Percentiles rank a stretch among this genome's conserved stretches.
Conservation (phyloP, 2,329 filamentous ascomycete genomes). For the Aureobasidium uvarum region DNA sequence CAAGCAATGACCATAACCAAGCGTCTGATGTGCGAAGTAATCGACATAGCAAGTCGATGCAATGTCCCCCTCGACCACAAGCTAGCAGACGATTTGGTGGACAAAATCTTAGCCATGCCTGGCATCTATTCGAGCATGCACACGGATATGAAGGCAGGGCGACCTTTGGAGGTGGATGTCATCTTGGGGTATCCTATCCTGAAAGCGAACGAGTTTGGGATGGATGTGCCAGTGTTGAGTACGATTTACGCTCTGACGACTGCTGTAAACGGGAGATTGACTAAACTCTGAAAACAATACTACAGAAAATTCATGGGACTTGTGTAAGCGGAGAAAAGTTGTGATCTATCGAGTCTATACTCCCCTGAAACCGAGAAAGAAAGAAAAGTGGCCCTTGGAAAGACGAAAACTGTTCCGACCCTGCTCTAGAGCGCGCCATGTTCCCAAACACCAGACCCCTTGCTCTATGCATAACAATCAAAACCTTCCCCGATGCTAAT, state of each 20-base stretch:
- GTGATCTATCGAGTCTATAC: conserved; percentile 11
- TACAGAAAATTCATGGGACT: not conserved
- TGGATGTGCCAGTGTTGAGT: conserved; percentile 44
- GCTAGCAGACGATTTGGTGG: conserved; percentile 43
- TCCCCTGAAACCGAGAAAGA: not conserved
- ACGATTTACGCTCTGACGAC: conserved; percentile 40
- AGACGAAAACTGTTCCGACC: not conserved
- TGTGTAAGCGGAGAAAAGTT: not conserved
- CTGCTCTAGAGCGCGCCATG: conserved; percentile 4
- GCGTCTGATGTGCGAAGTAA: conserved; percentile 46
- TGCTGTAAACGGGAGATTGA: conserved; percentile 33
- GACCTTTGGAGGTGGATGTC: conserved; percentile 49
- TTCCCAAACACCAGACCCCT: conserved; percentile 9
- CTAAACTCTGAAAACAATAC: not conserved
- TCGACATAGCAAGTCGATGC: conserved; percentile 43
- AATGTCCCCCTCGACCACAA: conserved; percentile 42
- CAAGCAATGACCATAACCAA: conserved; percentile 44
- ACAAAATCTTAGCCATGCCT: conserved; percentile 43
- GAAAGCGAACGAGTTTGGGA: conserved; percentile 43
- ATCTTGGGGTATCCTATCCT: conserved; percentile 46
- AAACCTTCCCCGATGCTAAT: conserved; percentile 14
- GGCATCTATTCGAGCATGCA: conserved; percentile 49
- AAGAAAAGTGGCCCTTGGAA: not conserved
- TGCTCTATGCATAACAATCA: not conserved
- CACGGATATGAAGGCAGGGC: conserved; percentile 43